These are phyloP conservation scores for Fusarium gaditjirri DNA, from an alignment of 2,329 filamentous ascomycete genomes.

Conservation along the genomic window DNA sequence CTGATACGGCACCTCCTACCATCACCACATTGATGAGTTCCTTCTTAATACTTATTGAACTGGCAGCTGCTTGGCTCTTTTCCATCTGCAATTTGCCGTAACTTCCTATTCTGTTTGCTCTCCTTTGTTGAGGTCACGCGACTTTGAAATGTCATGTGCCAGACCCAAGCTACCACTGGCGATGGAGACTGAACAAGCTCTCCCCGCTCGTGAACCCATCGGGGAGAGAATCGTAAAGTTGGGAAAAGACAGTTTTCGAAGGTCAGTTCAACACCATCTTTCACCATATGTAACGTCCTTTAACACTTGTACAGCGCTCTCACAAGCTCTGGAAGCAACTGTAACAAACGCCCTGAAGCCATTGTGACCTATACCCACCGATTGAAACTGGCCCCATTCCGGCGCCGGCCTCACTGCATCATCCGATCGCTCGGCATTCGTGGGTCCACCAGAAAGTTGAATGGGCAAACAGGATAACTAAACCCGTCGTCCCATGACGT, in stretches of 20 bases:
- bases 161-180: conserved; percentile 20
- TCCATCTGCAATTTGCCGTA: conserved; percentile 13
- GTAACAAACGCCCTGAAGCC: conserved; percentile 8
- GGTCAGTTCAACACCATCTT: neutral
- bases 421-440: conserved; percentile 43
- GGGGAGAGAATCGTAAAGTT: conserved; percentile 6
- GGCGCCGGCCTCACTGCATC: conserved; percentile 41
- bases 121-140: conserved; percentile 30
- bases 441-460: conserved; percentile 41
- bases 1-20: neutral
- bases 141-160: conserved; percentile 37
- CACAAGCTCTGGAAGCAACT: neutral
- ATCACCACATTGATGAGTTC: neutral
- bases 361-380: conserved; percentile 24
- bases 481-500: conserved; percentile 41
- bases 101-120: neutral
- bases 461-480: conserved; percentile 36
- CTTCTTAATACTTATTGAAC: neutral
- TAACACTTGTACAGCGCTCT: neutral
- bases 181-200: conserved; percentile 28
- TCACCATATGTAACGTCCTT: neutral
- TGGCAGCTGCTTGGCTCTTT: neutral
- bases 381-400: conserved; percentile 32
- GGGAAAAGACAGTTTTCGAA: neutral
- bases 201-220: conserved; percentile 36